phyloP scores from a whole-genome alignment of 176 grass and related monocot genomes.

The Poa pratensis region DNA sequence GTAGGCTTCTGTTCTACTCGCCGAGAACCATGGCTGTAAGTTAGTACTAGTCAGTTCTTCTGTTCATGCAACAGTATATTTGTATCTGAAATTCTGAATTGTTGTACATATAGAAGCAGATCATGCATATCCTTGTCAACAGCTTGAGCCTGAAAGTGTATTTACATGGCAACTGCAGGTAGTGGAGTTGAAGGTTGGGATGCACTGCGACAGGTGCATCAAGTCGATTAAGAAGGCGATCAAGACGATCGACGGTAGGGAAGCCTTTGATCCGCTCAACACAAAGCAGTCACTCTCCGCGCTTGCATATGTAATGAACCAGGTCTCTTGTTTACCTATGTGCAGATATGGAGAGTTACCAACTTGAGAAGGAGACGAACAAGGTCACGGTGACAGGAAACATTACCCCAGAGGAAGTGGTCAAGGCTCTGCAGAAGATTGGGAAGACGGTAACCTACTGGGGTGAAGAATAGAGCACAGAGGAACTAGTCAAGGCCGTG shows the following conservation, averaged over 20 bases:
- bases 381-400: constrained; percentile 94
- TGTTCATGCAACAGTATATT: background rate
- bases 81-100: background rate
- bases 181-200: constrained; percentile 89
- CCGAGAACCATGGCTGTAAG: constrained; percentile 67
- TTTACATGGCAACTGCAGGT: constrained; percentile 52
- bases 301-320: background rate
- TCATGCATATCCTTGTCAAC: background rate
- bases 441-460: constrained; percentile 75
- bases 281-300: background rate
- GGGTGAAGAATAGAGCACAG: constrained; percentile 52
- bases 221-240: constrained; percentile 96
- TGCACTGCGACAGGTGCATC: constrained; percentile 96
- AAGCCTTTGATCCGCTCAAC: background rate
- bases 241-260: constrained; percentile 77
- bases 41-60: background rate
- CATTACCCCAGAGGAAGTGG: constrained; percentile 77
- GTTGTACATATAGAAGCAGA: background rate
- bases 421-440: constrained; percentile 87
- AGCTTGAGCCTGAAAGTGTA: constrained; percentile 24
- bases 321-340: constrained; percentile 9
- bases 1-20: constrained; percentile 25
- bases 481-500: constrained; percentile 65
- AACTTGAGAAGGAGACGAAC: constrained; percentile 71
- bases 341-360: constrained; percentile 91